phyloP scores from a whole-genome alignment of 78 protist species.

The Cavenderia fasciculata region DNA sequence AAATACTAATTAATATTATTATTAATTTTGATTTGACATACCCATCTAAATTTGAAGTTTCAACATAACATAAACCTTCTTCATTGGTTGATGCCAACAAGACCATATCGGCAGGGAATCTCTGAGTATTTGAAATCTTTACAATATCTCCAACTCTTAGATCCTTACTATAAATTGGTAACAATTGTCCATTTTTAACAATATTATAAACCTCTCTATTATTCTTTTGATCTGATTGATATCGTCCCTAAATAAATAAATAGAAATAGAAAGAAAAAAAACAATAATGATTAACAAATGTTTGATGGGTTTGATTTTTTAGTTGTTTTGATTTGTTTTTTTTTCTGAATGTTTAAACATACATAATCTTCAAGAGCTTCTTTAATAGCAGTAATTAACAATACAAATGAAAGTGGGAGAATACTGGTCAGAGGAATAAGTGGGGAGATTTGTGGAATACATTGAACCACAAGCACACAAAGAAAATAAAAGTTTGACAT shows the following conservation, averaged over 20 bases:
- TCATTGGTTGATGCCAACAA: slow-evolving; percentile 39
- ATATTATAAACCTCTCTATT: slow-evolving; percentile 41
- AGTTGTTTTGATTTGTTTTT: no score
- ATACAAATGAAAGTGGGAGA: slow-evolving; percentile 85
- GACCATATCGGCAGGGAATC: slow-evolving; percentile 74
- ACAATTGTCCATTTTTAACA: slow-evolving; percentile 29
- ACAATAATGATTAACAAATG: no score
- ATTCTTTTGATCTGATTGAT: slow-evolving; percentile 43
- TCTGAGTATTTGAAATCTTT: slow-evolving; percentile 61
- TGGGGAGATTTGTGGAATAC: slow-evolving; percentile 85
- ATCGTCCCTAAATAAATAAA: slow-evolving; percentile 5
- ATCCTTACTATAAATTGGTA: slow-evolving; percentile 50
- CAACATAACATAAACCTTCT: slow-evolving; percentile 80
- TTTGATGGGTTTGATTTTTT: no score
- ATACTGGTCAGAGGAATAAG: slow-evolving; percentile 84
- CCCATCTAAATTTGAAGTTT: slow-evolving; percentile 82
- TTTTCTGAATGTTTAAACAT: slow-evolving; percentile 8
- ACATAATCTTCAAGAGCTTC: slow-evolving; percentile 89
- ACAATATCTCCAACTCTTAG: slow-evolving; percentile 75
- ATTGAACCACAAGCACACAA: slow-evolving; percentile 82
- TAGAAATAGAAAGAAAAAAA: no score
- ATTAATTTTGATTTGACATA: not conserved
- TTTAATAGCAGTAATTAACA: slow-evolving; percentile 74
- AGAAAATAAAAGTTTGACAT: slow-evolving; percentile 87
- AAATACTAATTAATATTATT: not conserved